A percentile compares a stretch with the other conserved stretches of the same genome.
Evolutionary conservation across 768 basidiomycete species (phyloP).

Genomic region (Cubamyces sp.): DNA sequence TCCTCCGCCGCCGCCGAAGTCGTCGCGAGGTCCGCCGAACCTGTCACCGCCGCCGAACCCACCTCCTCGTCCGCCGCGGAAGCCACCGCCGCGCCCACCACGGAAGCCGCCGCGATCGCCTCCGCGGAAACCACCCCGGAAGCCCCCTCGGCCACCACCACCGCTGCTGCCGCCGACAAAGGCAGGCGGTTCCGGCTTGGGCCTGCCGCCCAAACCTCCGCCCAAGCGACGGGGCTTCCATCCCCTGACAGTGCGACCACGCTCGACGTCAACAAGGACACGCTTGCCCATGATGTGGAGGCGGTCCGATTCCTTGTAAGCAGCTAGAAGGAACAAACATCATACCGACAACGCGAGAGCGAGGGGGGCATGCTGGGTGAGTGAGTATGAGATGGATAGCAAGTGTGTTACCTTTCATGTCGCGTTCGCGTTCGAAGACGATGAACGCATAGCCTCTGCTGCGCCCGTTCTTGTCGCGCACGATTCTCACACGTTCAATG

Average conservation of each 20-base stretch:
- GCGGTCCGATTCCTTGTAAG: conserved; percentile 98
- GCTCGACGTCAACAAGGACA: conserved; percentile 97
- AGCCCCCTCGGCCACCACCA: conserved; percentile 39
- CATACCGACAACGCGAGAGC: conserved; percentile 22
- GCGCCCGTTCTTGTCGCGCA: conserved; percentile 87
- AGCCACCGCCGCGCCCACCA: conserved; percentile 39
- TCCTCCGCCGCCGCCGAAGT: conserved; percentile 40
- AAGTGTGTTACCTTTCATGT: conserved; percentile 88
- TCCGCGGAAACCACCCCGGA: conserved; percentile 37
- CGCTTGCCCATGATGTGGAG: conserved; percentile 95
- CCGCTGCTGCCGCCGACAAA: conserved; percentile 35
- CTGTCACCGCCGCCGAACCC: conserved; percentile 41
- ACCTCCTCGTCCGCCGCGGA: conserved; percentile 41
- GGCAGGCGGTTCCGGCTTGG: conserved; percentile 64
- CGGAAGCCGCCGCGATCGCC: conserved; percentile 40
- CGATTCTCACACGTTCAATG: conserved; percentile 93
- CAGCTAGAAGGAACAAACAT: conserved; percentile 52
- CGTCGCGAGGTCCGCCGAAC: conserved; percentile 41
- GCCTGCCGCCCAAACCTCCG: conserved; percentile 98
- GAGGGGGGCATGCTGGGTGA: conserved; percentile 29
- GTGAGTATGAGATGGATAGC: conserved; percentile 23
- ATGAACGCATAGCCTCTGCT: conserved; percentile 95
- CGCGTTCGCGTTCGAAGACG: conserved; percentile 96
- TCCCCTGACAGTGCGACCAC: conserved; percentile 95
- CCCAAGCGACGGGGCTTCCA: conserved; percentile 98